These are phyloP conservation scores for Sugiyamaella floridensis DNA, from an alignment of 805 yeast species.

Conservation along the genomic window DNA sequence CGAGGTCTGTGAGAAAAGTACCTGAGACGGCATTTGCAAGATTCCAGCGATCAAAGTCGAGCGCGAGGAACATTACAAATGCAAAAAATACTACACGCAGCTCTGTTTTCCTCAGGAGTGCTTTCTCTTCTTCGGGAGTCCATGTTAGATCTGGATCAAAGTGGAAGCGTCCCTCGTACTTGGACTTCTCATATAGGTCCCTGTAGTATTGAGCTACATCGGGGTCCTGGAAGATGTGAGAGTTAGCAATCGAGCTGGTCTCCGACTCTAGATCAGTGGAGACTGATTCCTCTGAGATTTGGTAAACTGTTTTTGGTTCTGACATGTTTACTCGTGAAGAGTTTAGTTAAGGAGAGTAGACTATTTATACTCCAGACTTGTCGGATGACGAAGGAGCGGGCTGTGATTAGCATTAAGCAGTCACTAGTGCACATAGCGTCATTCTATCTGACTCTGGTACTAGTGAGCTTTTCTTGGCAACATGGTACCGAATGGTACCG, in stretches of 20 bases:
- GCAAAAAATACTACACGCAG: slow-evolving; percentile 48
- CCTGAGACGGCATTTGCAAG: slow-evolving; percentile 51
- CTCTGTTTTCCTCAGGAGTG: slow-evolving; percentile 45
- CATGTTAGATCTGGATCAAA: slow-evolving; percentile 51
- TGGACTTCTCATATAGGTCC: slow-evolving; percentile 36
- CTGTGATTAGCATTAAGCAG: too few relatives aligned
- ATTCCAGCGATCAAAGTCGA: slow-evolving; percentile 52
- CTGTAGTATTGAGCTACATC: slow-evolving; percentile 38
- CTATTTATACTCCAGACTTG: too few relatives aligned
- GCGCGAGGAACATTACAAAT: slow-evolving; percentile 47
- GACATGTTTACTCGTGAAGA: neutral
- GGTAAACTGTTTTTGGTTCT: neutral
- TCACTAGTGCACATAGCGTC: too few relatives aligned
- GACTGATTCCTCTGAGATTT: neutral
- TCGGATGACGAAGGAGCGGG: too few relatives aligned
- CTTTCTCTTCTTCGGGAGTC: slow-evolving; percentile 42
- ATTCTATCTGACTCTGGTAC: too few relatives aligned
- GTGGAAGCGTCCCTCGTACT: slow-evolving; percentile 48
- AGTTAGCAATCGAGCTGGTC: neutral
- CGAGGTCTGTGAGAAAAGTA: slow-evolving; percentile 43
- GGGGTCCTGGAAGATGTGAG: slow-evolving; percentile 35
- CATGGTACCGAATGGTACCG: too few relatives aligned
- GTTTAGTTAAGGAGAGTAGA: too few relatives aligned
- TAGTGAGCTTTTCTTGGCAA: too few relatives aligned
- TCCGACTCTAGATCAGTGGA: neutral